A percentile compares a stretch with the other conserved stretches of the same genome.
Conservation (phyloP, 2,329 filamentous ascomycete species). For the Colletotrichum tropicicola region DNA sequence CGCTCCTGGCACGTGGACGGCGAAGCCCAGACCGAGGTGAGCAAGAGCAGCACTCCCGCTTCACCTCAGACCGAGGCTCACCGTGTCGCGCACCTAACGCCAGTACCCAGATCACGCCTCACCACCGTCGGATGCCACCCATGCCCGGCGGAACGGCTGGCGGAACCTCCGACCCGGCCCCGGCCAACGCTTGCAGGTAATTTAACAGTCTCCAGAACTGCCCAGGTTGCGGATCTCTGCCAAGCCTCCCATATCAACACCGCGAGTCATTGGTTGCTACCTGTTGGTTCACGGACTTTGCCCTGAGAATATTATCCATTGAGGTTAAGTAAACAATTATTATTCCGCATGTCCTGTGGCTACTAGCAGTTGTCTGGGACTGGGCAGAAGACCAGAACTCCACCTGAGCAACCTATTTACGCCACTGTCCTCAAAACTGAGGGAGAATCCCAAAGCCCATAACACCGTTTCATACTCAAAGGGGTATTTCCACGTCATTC, state of each 20-base stretch:
- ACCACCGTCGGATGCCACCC: too few relatives aligned
- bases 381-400: too few relatives aligned
- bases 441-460: background rate
- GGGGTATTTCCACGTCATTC: conserved; percentile 25
- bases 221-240: background rate
- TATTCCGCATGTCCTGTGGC: too few relatives aligned
- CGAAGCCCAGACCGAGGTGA: too few relatives aligned
- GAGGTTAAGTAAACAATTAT: too few relatives aligned
- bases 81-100: background rate
- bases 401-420: background rate
- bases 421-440: background rate
- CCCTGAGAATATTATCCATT: too few relatives aligned
- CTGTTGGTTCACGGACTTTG: background rate
- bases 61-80: background rate
- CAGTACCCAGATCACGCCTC: background rate
- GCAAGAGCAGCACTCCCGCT: too few relatives aligned
- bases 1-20: background rate
- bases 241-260: conserved; percentile 10
- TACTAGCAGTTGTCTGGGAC: too few relatives aligned
- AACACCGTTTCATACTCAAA: conserved; percentile 17
- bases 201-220: background rate
- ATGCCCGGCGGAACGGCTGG: background rate
- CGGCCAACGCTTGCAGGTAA: background rate
- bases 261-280: conserved; percentile 13
- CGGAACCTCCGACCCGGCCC: background rate